These are phyloP conservation scores for Beauveria rudraprayagi DNA, from an alignment of 2,329 filamentous ascomycete species.

Conservation along the genomic window DNA sequence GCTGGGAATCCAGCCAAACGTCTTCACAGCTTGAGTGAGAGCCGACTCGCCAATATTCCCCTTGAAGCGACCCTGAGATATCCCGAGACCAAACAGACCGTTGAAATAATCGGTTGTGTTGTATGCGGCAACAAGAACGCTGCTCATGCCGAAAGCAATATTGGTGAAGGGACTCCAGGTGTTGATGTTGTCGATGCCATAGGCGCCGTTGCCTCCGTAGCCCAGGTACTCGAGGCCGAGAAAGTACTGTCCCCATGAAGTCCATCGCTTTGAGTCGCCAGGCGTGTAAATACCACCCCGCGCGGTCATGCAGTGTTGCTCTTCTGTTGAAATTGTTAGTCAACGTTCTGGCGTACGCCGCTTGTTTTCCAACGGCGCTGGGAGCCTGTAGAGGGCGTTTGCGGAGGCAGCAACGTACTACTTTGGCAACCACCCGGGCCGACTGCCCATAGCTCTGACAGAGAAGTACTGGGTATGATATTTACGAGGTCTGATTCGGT, in stretches of 20 bases:
- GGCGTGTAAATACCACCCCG: conserved; percentile 54
- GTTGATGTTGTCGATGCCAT: conserved; percentile 47
- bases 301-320: conserved; percentile 42
- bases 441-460: conserved; percentile 65
- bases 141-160: conserved; percentile 33
- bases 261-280: conserved; percentile 48
- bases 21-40: conserved; percentile 49
- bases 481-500: conserved; percentile 27
- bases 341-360: not conserved
- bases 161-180: conserved; percentile 31
- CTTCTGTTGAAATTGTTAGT: conserved; percentile 27
- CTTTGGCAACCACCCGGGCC: conserved; percentile 46
- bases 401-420: conserved; percentile 30
- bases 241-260: conserved; percentile 49
- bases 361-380: not conserved
- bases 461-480: conserved; percentile 52
- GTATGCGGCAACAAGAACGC: conserved; percentile 41
- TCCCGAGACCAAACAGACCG: conserved; percentile 50
- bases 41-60: conserved; percentile 41
- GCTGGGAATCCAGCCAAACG: conserved; percentile 56
- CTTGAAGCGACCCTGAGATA: conserved; percentile 44
- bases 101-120: conserved; percentile 49
- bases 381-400: not conserved
- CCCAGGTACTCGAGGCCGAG: conserved; percentile 53
- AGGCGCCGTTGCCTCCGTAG: conserved; percentile 53